These are phyloP conservation scores for Lodderomyces theae DNA, from an alignment of 1,139 yeast species.

Conservation along the genomic window DNA sequence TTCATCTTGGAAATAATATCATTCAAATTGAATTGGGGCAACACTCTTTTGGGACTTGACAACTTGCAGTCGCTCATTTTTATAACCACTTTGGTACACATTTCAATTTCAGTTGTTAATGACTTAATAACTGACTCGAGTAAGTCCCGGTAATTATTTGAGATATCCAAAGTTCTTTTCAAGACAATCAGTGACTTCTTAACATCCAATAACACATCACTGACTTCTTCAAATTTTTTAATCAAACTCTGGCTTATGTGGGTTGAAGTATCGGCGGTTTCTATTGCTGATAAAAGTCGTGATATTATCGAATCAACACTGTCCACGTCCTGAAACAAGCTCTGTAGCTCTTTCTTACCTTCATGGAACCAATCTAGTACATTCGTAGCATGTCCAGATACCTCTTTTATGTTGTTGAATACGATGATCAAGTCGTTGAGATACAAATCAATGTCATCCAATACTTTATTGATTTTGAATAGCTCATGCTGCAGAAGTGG, in stretches of 20 bases:
- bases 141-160: constrained; percentile 59
- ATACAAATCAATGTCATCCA: constrained; percentile 32
- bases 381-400: constrained; percentile 7
- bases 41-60: constrained; percentile 41
- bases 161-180: constrained; percentile 49
- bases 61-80: constrained; percentile 39
- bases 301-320: constrained; percentile 48
- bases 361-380: constrained; percentile 47
- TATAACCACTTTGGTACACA: constrained; percentile 39
- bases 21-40: constrained; percentile 40
- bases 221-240: constrained; percentile 31
- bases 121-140: constrained; percentile 50
- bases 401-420: constrained; percentile 16
- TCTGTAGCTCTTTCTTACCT: constrained; percentile 42
- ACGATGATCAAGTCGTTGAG: constrained; percentile 20
- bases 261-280: constrained; percentile 22
- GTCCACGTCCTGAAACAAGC: constrained; percentile 36
- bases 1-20: constrained; percentile 41
- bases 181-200: constrained; percentile 35
- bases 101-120: constrained; percentile 49
- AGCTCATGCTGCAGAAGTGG: constrained; percentile 31
- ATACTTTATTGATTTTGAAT: constrained; percentile 27
- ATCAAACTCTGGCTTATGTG: constrained; percentile 13
- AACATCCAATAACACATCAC: constrained; percentile 40
- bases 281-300: constrained; percentile 31